Conservation (phyloP, 805 yeast genomes). For the Candida easanensis region DNA sequence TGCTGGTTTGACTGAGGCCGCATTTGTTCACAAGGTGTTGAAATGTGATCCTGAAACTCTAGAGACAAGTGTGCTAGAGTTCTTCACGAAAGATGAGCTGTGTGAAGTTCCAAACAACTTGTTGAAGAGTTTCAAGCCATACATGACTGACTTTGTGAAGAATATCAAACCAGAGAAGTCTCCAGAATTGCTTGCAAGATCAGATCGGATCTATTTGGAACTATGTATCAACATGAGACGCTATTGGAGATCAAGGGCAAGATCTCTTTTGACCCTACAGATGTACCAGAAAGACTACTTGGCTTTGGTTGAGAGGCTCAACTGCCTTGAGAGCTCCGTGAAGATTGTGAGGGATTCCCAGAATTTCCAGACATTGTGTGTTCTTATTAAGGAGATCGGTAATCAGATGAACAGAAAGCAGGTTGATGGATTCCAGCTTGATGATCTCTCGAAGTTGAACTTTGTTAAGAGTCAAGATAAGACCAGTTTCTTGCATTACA, state of each 20-base stretch:
- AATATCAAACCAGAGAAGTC: conserved; percentile 57
- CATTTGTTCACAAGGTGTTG: conserved; percentile 66
- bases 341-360: conserved; percentile 62
- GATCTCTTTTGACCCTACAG: conserved; percentile 71
- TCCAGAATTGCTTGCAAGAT: conserved; percentile 74
- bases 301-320: conserved; percentile 65
- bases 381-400: conserved; percentile 86
- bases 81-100: conserved; percentile 72
- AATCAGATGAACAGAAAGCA: conserved; percentile 97
- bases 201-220: conserved; percentile 82
- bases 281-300: conserved; percentile 76
- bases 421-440: conserved; percentile 88
- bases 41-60: conserved; percentile 74
- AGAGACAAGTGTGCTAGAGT: conserved; percentile 73
- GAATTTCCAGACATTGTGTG: conserved; percentile 68
- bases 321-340: conserved; percentile 71
- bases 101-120: conserved; percentile 71
- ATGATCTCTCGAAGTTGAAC: conserved; percentile 84
- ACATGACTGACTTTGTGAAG: conserved; percentile 59
- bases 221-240: conserved; percentile 78
- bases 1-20: conserved; percentile 57
- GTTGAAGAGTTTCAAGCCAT: conserved; percentile 75
- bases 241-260: conserved; percentile 90
- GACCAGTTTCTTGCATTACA: conserved; percentile 85
- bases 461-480: conserved; percentile 89